Evolutionary conservation across 2,329 filamentous ascomycete species (phyloP).

Genomic region (Rhynchosporium graminicola): DNA sequence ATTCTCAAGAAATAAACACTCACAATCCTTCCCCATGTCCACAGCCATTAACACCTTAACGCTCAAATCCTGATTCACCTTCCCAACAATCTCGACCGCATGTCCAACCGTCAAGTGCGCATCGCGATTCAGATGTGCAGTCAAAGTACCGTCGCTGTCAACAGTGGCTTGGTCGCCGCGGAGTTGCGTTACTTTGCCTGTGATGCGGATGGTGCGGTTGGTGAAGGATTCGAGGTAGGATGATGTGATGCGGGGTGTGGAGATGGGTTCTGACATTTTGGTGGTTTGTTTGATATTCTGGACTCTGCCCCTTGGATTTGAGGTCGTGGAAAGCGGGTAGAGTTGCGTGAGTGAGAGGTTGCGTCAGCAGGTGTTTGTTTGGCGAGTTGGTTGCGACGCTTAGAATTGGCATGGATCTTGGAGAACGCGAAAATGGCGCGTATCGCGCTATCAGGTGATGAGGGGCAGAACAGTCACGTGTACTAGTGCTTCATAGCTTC

Average conservation of each 20-base stretch:
- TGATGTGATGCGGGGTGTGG: conserved; percentile 80
- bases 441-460: conserved; percentile 3
- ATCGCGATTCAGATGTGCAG: conserved; percentile 72
- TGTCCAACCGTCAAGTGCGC: conserved; percentile 69
- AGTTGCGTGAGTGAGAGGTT: background rate
- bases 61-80: conserved; percentile 72
- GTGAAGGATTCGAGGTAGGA: conserved; percentile 76
- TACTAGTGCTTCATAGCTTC: background rate
- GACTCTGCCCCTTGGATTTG: background rate
- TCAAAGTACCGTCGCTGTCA: conserved; percentile 77
- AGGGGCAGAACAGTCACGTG: background rate
- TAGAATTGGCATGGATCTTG: background rate
- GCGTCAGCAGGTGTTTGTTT: background rate
- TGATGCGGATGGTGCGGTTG: conserved; percentile 74
- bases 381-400: background rate
- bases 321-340: background rate
- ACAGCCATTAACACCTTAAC: conserved; percentile 69
- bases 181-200: conserved; percentile 82
- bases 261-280: conserved; percentile 66
- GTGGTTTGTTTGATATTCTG: background rate
- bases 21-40: conserved; percentile 74
- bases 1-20: conserved; percentile 41
- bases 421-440: conserved; percentile 1
- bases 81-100: conserved; percentile 76
- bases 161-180: conserved; percentile 79